phyloP scores from a whole-genome alignment of 495 filamentous ascomycete species.

The Xylaria palmicola region DNA sequence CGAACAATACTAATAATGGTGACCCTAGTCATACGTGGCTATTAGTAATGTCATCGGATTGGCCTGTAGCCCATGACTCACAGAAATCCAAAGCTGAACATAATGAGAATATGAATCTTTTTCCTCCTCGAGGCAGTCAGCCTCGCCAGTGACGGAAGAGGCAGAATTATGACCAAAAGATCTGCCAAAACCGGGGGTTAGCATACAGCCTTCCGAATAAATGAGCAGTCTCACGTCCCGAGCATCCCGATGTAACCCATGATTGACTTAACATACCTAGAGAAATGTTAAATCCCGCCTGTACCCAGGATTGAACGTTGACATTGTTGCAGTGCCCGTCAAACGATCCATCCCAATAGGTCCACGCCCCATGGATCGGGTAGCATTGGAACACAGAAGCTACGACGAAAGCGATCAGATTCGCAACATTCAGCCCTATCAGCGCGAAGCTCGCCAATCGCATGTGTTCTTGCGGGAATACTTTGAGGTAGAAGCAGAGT shows the following conservation, averaged over 20 bases:
- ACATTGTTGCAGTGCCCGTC: constrained; percentile 39
- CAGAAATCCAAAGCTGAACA: constrained; percentile 48
- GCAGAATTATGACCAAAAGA: constrained; percentile 41
- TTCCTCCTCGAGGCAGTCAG: constrained; percentile 34
- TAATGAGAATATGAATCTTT: constrained; percentile 39
- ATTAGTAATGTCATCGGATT: neutral
- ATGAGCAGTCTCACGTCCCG: neutral
- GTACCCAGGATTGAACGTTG: constrained; percentile 32
- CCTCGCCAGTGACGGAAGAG: constrained; percentile 34
- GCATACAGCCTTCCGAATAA: neutral
- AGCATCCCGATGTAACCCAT: neutral
- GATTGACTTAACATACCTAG: constrained; percentile 15
- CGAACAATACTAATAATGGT: constrained; percentile 39
- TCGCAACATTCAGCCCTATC: constrained; percentile 34
- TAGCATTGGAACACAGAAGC: constrained; percentile 44
- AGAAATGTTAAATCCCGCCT: constrained; percentile 36
- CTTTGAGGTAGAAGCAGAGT: constrained; percentile 52
- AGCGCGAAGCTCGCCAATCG: constrained; percentile 33
- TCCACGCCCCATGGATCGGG: constrained; percentile 40
- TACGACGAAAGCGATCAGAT: constrained; percentile 33
- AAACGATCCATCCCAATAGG: constrained; percentile 34
- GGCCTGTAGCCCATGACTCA: neutral
- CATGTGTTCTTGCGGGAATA: constrained; percentile 45
- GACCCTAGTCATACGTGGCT: constrained; percentile 23
- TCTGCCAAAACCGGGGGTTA: constrained; percentile 21